Evolutionary conservation across 495 filamentous ascomycete genomes (phyloP), one percentile per base, ranked within the genome.

Genomic region (Daldinia decipiens): DNA sequence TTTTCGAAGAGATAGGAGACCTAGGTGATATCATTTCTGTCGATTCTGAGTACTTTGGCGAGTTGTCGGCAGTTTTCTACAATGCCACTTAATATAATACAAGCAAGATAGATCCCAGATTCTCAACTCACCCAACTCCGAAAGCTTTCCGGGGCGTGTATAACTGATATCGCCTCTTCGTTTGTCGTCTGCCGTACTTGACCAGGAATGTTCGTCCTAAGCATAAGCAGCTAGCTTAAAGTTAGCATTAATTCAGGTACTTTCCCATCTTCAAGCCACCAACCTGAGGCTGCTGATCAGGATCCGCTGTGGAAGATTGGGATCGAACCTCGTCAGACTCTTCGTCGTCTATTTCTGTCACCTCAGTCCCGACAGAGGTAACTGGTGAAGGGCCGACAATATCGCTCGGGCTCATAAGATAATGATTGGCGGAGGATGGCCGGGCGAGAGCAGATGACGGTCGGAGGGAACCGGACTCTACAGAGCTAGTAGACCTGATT

Each of bases 121-220:
- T 36, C 5, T 7, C 26, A 38, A 80, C 90, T 81, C 74, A 95
- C 92, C 86, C 94, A 94, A 60, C 86, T 85, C 55, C 87, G 84
- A 79, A 94, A 97, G 40, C 90, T 91, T 70, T 90, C 80, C 4
- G 93, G 93, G 21, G 91, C 92, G 81, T 96, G 93, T 72, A 97
- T 97, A 54, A 95, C 93, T 3, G 93, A 97, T 63, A 90, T 84
- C 24, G 92, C 87, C 58, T 95, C 92, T 62, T 94, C 90, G 66
- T 89, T 87, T 39, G 84, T 81, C 24, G 85, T 82, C 62, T 82
- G 80, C 72, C 84, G 84, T 63, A 84, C 75, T 24, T 85, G 79
- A 31, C 86, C 84, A 59, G 84, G 77, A 12, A 89, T 78, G 61
- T 87, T 85, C n/a, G 87, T 86, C 62, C 83, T 89, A 32, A 89